Base-by-base conservation (phyloP, 2,329 filamentous ascomycete genomes). In the Fusarium vanettenii region DNA sequence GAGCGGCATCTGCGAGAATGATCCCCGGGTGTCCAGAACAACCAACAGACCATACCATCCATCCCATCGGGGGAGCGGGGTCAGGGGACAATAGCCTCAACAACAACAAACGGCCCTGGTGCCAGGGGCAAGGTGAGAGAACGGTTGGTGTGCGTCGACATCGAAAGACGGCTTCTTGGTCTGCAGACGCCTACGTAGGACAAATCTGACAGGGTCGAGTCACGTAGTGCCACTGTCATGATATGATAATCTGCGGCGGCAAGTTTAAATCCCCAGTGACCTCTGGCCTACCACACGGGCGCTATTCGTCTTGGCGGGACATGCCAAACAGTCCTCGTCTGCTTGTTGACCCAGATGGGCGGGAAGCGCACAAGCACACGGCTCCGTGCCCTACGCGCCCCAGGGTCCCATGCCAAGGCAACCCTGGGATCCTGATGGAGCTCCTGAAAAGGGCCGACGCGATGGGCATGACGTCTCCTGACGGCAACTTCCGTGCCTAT, bases 1-100 rank as follows among this genome's bases (percentile, higher is more conserved):
- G 52, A 68, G 64, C 72, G 72, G 69, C 70, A 78, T 69, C 64
- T 78, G 72, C 60, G 68, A 59, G 66, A 67, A 57, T 76, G 71
- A 66, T 76, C 71, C 72, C 73, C 68, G 73, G 50, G 68, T 63
- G 60, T 66, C 55, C 62, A 75, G 66, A 69, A 57, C 64, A 72
- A 52, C 41, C 65, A 72, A 55, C 63, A 60, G 60, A 13, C 41
- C 41, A 45, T 45, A 37, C 35, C 35, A 37, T 37, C 33, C 33
- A 37, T 37, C 35, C 20, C 41, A 45, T 45, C 20, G 13, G 41
- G 60, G 63, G 64, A 64, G 69, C 64, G 66, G 72, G 65, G 65
- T 37, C 52, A 35, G 45, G 48, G 67, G 22, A 48, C 55, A 52
- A 63, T 69, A 64, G 41, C 71, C 35, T 68, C 31, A 27, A 61